Base-by-base conservation (phyloP, 768 basidiomycete genomes). In the Melanogaster broomeanus region DNA sequence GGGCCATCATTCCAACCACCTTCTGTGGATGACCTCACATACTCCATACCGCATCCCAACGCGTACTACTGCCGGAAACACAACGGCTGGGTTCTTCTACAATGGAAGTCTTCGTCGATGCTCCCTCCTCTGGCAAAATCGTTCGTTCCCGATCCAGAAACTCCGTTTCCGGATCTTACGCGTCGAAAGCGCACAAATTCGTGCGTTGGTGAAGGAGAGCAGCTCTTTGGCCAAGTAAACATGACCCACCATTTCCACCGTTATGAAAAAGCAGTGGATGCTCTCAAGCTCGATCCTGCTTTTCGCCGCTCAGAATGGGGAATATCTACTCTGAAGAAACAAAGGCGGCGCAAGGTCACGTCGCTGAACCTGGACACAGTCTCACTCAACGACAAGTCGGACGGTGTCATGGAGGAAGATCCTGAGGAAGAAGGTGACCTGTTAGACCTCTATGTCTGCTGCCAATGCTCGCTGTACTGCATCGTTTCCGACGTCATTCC, bases 1-100 rank as follows among this genome's bases (percentile, higher is more conserved):
- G 13, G n/a, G 3, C 46, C 53, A n/a, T 40, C 59, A 25, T 60
- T 61, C 43, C 55, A 52, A 8, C 63, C 73, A 10, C 86, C 85
- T 1, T 74, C 82, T n/a, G 73, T 77, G 51, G 80, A 83, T 31
- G 87, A 90, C 58, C 73, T 85, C 6, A 79, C 77, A n/a, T 80
- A 77, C 15, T 78, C 89, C 27, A 76, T 89, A 27, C 90, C 91
- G 12, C 90, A 93, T 63, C 85, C 90, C 5, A 82, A 88, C 58
- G 89, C 88, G 13, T 89, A 89, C 64, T 93, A 88, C 63, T 93
- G 90, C 62, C 80, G 83, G 21, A 84, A 82, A 63, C 87, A 92
- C 50, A 88, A 92, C 58, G 85, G 86, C 6, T 93, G 90, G 90
- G 80, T 90, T 30, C 77, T 93, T 34, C 73, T 92, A 15, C 75